Conservation (phyloP, 208 protist species). For the Zelonia costaricensis region DNA sequence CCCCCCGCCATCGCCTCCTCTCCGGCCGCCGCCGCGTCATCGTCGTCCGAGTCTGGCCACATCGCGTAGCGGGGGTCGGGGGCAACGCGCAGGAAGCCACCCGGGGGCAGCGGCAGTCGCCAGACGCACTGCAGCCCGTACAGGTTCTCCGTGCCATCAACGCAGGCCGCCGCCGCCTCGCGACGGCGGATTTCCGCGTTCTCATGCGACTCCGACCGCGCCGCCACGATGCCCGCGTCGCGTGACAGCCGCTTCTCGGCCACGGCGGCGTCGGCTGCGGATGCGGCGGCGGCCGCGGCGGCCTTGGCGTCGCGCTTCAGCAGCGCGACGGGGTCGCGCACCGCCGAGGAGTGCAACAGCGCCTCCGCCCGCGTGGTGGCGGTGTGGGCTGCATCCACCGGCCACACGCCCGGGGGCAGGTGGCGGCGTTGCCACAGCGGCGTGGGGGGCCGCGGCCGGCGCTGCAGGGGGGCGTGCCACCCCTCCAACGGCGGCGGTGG, state of each 20-base stretch:
- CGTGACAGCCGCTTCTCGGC: background rate
- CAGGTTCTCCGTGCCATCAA: slow-evolving; percentile 48
- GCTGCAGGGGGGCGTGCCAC: slow-evolving; percentile 5
- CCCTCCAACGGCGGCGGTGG: too few species aligned
- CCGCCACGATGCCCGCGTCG: background rate
- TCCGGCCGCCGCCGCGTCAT: background rate
- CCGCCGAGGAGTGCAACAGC: slow-evolving; percentile 5
- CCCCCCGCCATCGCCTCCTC: background rate
- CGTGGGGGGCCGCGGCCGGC: slow-evolving; percentile 2
- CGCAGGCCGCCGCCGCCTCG: slow-evolving; percentile 33
- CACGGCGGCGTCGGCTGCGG: background rate
- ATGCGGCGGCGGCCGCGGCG: background rate
- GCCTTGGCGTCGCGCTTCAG: background rate
- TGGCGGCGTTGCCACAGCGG: slow-evolving; percentile 7
- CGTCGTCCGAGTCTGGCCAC: slow-evolving; percentile 57
- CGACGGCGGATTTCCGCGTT: slow-evolving; percentile 7
- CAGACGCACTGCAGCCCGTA: slow-evolving; percentile 82
- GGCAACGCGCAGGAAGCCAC: slow-evolving; percentile 66
- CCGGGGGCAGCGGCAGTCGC: slow-evolving; percentile 61
- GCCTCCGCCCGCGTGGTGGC: background rate
- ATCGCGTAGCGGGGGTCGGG: slow-evolving; percentile 69
- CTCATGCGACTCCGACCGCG: slow-evolving; percentile 3
- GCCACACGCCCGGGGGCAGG: slow-evolving; percentile 7
- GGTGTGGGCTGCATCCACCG: background rate
- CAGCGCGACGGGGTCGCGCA: slow-evolving; percentile 7